A percentile compares a stretch with the other conserved stretches of the same genome.
These are phyloP conservation scores for Agmasoma carcini DNA, from an alignment of 371 early-diverging fungal species.

Conservation along the genomic window DNA sequence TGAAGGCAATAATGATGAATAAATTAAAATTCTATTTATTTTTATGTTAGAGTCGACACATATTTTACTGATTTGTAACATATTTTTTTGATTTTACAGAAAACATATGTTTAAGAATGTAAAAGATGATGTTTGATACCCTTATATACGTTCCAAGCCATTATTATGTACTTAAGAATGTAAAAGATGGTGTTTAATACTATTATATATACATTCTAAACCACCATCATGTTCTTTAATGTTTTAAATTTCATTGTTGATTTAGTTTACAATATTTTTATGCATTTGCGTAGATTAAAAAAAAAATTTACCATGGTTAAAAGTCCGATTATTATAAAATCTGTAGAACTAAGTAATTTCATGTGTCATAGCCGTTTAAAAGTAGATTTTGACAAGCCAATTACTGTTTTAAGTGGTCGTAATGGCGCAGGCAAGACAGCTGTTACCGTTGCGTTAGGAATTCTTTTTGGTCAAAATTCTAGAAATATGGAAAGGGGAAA, in stretches of 20 bases:
- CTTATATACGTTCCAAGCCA: no score
- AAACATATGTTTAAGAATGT: no score
- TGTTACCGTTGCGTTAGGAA: slow-evolving; percentile 53
- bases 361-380: slow-evolving; percentile 52
- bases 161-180: no score
- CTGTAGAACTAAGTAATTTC: slow-evolving; percentile 52
- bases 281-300: background rate
- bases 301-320: background rate
- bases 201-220: background rate
- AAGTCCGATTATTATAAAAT: slow-evolving; percentile 10
- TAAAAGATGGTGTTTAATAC: no score
- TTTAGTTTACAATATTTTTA: slow-evolving; percentile 1
- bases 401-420: slow-evolving; percentile 51
- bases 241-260: background rate
- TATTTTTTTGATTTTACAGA: no score
- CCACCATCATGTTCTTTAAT: background rate
- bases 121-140: no score
- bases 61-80: no score
- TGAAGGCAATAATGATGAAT: background rate
- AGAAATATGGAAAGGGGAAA: slow-evolving; percentile 46
- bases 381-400: slow-evolving; percentile 41
- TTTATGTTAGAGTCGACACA: no score
- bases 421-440: slow-evolving; percentile 55
- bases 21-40: no score
- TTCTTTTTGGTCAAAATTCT: slow-evolving; percentile 50